Conservation (phyloP, 441 rosid species). For the Gossypium armourianum region DNA sequence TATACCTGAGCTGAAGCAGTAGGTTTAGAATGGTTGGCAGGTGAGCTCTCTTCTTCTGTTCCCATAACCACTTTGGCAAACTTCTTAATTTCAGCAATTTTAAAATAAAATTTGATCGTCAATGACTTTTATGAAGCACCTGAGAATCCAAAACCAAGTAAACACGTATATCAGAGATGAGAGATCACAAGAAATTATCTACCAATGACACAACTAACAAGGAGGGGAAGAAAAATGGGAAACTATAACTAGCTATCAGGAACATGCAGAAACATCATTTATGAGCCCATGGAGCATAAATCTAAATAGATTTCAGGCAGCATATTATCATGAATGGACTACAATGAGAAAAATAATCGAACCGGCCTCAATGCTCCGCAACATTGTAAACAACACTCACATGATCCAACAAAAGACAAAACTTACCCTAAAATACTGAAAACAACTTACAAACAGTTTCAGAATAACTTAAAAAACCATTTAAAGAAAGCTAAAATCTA, state of each 20-base stretch:
- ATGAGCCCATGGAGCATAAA: background rate
- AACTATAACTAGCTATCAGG: background rate
- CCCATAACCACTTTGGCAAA: slow-evolving; percentile 32
- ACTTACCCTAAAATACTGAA: background rate
- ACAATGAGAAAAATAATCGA: background rate
- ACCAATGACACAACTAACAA: background rate
- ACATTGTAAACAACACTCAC: background rate
- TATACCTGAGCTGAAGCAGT: slow-evolving; percentile 61
- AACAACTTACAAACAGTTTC: background rate
- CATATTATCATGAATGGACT: background rate
- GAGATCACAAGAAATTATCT: slow-evolving; percentile 1
- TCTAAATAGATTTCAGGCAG: background rate
- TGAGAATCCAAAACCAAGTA: slow-evolving; percentile 16
- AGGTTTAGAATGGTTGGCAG: slow-evolving; percentile 61
- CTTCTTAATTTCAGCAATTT: background rate
- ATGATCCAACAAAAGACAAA: background rate
- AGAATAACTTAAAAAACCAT: background rate
- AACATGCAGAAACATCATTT: background rate
- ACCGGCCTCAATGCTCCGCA: background rate
- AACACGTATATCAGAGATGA: slow-evolving; percentile 5
- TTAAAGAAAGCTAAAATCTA: background rate
- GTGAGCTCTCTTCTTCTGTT: slow-evolving; percentile 64
- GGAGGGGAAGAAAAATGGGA: background rate
- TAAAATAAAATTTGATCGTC: slow-evolving; percentile 1
- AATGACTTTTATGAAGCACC: slow-evolving; percentile 20